Evolutionary conservation across 768 basidiomycete genomes (phyloP), one percentile per base, ranked within the genome.

Genomic region (Mycena haematopus): DNA sequence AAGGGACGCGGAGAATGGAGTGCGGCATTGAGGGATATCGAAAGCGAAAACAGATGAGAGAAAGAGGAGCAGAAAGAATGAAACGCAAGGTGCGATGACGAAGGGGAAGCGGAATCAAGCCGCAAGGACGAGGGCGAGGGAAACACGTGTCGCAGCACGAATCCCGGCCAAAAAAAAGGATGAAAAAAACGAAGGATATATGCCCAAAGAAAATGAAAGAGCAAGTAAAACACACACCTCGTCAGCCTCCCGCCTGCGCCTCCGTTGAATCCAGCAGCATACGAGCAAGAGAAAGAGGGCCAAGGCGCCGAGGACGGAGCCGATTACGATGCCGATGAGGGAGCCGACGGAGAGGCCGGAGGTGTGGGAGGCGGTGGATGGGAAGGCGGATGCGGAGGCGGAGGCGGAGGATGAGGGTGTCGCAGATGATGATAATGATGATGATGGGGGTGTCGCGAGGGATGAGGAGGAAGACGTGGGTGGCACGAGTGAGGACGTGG

Each of bases 291-390:
- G 77, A 69, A 90, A 80, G 52, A 90, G 74, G 56, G 86, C 74
- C 56, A 90, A 75, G 56, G 85, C 77, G 13, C 82, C 88, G 27
- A 88, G 80, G 56, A 91, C 82, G 69, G 81, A 80, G 36, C 84
- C 87, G 15, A 89, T 78, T 24, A 88, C 83, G 56, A 86, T 79
- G 45, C 85, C 87, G 54, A 87, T 80, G 15, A 83, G 77, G 68
- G 79, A 79, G 46, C 76, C 79, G 62, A 76, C 74, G 10, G 76
- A 65, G 27, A 82, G 74, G 31, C 68, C 47, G 27, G 68, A 52
- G 29, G 72, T 24, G 73, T 56, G 72, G 50, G 70, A 52, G 54
- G 62, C 31, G 29, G 29, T 7, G 29, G 29, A 31, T 31, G 29
- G 29, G 29, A 9, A 31, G 9, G 29, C 29, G 29, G 29, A 31